Base-by-base conservation (phyloP, 768 basidiomycete species). In the Suillus cothurnatus region DNA sequence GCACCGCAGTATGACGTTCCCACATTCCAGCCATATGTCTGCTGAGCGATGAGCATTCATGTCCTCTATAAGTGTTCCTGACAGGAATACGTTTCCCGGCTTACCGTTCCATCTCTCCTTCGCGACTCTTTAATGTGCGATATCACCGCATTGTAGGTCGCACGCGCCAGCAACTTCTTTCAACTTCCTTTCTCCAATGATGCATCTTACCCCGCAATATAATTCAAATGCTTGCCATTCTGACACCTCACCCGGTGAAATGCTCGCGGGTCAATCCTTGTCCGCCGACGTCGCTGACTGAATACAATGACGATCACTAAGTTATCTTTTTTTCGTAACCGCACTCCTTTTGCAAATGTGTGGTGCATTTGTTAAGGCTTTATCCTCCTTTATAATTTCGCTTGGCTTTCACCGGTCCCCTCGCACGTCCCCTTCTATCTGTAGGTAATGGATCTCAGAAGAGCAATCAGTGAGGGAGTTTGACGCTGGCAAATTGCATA, bases 31-130 rank as follows among this genome's bases (percentile, higher is more conserved):
- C 47, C 68, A 55, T 50, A 63, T 62, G 47, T 72, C 49, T 62
- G 59, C 47, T 55, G 63, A 34, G 47, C n/a, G 9, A 57, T 61
- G 65, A 62, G 58, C 66, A 63, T 61, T 60, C 67, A 59, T 61
- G 14, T 60, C 49, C 57, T 58, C 53, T 19, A 61, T 49, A 60
- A 41, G 38, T 64, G 36, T 61, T 43, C 47, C 64, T 31, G 64
- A 62, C 59, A 41, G 17, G 36, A 52, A 39, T 21, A 31, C 53
- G 65, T 45, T 32, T 11, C 58, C 49, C 63, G 47, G 31, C 70
- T 74, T 76, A 38, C 55, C 62, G 32, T 61, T 34, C 49, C 74
- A 64, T 70, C 74, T 67, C 68, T 61, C 49, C 9, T 56, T 73
- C 66, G 19, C 65, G 68, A 50, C 4, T 53, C 55, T 68, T 66